A percentile compares a stretch with the other conserved stretches of the same genome.
These are phyloP conservation scores for Stephania yunnanensis DNA, from an alignment of 164 flowering plant genomes.

Conservation along the genomic window DNA sequence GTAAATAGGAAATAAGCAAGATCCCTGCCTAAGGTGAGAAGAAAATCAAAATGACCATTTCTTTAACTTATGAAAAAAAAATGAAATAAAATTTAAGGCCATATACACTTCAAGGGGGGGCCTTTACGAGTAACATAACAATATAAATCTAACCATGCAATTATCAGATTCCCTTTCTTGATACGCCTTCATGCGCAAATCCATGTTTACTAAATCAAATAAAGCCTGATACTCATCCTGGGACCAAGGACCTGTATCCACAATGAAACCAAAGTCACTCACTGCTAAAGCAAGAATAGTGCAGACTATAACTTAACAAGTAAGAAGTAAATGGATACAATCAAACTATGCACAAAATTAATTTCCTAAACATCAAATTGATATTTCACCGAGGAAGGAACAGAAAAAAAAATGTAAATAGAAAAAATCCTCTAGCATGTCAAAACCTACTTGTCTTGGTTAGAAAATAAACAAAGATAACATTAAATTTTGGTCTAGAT, in stretches of 20 bases:
- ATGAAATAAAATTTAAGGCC: neutral
- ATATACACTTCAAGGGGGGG: neutral
- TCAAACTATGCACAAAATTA: neutral
- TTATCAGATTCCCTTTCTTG: constrained; percentile 51
- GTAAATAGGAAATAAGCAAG: neutral
- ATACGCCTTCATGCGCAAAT: constrained; percentile 37
- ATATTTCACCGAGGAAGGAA: neutral
- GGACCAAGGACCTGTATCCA: constrained; percentile 44
- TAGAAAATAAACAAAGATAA: neutral
- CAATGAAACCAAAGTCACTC: neutral
- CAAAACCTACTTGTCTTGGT: neutral
- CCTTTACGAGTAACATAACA: neutral
- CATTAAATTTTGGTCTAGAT: neutral
- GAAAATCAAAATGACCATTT: neutral
- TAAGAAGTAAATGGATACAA: neutral
- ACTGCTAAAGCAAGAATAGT: neutral
- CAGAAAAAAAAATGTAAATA: neutral
- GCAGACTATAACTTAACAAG: neutral
- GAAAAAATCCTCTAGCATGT: neutral
- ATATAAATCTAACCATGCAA: constrained; percentile 38
- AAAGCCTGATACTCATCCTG: constrained; percentile 62
- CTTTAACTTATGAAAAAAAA: neutral
- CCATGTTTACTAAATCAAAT: constrained; percentile 60
- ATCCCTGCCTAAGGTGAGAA: neutral
- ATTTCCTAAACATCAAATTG: neutral